Conservation (phyloP, 2,329 filamentous ascomycete species). For the Pseudogymnoascus sp. region DNA sequence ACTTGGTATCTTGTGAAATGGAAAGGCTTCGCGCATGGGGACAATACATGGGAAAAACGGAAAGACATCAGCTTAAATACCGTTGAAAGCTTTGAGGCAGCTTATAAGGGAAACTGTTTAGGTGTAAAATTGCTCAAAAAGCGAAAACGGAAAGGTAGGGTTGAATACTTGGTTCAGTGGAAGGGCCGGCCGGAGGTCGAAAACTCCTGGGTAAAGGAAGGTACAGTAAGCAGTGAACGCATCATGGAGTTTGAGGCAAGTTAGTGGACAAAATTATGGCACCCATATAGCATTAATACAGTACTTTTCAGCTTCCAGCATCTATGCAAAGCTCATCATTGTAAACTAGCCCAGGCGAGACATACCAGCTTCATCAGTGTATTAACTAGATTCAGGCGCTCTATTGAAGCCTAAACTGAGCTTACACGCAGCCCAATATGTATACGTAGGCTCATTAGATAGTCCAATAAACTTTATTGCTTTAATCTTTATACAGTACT, state of each 20-base stretch:
- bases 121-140: constrained; percentile 16
- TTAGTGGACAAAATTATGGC: too few species aligned
- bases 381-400: too few species aligned
- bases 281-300: too few species aligned
- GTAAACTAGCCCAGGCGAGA: too few species aligned
- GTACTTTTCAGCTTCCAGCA: too few species aligned
- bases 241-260: constrained; percentile 14
- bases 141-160: constrained; percentile 11
- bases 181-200: constrained; percentile 15
- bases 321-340: too few species aligned
- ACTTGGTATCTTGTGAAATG: constrained; percentile 23
- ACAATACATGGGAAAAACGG: constrained; percentile 20
- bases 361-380: too few species aligned
- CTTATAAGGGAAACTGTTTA: constrained; percentile 18
- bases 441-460: not conserved
- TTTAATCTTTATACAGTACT: not conserved
- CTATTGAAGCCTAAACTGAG: not conserved
- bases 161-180: constrained; percentile 18
- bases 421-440: not conserved
- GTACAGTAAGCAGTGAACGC: constrained; percentile 14
- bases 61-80: constrained; percentile 17
- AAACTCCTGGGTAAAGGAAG: constrained; percentile 19
- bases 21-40: constrained; percentile 20
- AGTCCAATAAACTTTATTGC: not conserved
- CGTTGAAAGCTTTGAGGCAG: constrained; percentile 17